phyloP scores from a whole-genome alignment of 108 stramenopile genomes.

The Cylindrotheca closterium region DNA sequence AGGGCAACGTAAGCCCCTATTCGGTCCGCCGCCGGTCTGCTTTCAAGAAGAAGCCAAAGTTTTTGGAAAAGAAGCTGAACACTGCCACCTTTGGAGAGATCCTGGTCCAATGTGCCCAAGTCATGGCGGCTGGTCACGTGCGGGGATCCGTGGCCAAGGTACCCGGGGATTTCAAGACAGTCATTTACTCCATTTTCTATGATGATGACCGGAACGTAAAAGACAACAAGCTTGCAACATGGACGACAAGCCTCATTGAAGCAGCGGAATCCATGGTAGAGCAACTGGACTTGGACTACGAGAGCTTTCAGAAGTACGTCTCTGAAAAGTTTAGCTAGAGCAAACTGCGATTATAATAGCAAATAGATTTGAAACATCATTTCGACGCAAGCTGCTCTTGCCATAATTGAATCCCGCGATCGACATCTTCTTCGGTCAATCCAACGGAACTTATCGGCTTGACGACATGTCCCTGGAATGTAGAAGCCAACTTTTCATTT shows the following conservation, averaged over 20 bases:
- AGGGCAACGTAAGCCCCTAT: conserved; percentile 27
- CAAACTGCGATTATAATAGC: not conserved
- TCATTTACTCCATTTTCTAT: conserved; percentile 45
- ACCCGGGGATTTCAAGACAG: conserved; percentile 69
- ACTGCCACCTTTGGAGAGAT: conserved; percentile 37
- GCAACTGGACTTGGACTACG: conserved; percentile 61
- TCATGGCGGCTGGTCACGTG: conserved; percentile 61
- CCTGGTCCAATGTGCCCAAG: conserved; percentile 49
- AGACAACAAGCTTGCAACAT: conserved; percentile 20
- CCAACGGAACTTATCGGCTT: conserved; percentile 53
- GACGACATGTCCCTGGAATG: conserved; percentile 49
- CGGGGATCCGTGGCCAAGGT: conserved; percentile 57
- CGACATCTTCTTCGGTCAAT: conserved; percentile 43
- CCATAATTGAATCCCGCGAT: conserved; percentile 40
- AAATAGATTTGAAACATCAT: not conserved
- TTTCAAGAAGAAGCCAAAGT: conserved; percentile 48
- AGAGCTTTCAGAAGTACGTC: conserved; percentile 58
- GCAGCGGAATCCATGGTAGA: conserved; percentile 46
- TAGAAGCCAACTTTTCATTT: conserved; percentile 18
- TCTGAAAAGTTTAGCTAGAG: conserved; percentile 22
- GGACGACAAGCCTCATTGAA: conserved; percentile 44
- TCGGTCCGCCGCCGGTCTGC: conserved; percentile 59
- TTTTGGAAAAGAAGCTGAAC: conserved; percentile 25
- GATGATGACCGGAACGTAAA: conserved; percentile 26
- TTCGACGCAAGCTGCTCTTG: conserved; percentile 29